A percentile compares a stretch with the other conserved stretches of the same genome.
Evolutionary conservation across 768 basidiomycete species (phyloP).

Genomic region (Butyriboletus loyo): DNA sequence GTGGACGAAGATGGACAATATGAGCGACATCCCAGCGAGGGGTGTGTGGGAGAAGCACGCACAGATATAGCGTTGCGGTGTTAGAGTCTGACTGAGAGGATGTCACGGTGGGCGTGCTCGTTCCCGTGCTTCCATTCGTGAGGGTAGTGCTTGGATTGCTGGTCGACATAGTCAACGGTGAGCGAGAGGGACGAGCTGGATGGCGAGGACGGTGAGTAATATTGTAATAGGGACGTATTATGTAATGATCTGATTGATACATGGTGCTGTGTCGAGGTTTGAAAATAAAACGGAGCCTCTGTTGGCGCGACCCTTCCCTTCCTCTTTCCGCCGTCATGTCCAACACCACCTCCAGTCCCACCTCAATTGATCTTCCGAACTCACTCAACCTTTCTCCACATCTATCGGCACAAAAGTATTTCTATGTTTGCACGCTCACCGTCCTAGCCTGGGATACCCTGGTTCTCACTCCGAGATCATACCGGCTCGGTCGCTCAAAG

Average conservation of each 20-base stretch:
- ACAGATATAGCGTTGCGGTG: slow-evolving; percentile 31
- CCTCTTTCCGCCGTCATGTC: slow-evolving; percentile 14
- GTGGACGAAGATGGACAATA: background rate
- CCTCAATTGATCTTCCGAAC: slow-evolving; percentile 42
- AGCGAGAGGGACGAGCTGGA: background rate
- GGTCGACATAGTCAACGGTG: slow-evolving; percentile 15
- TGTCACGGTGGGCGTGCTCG: slow-evolving; percentile 2
- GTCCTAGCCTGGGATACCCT: slow-evolving; percentile 89
- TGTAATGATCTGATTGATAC: slow-evolving; percentile 21
- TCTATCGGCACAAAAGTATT: slow-evolving; percentile 84
- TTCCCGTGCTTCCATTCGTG: background rate
- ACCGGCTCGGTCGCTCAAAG: slow-evolving; percentile 58
- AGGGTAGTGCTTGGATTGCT: background rate
- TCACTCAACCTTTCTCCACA: slow-evolving; percentile 76
- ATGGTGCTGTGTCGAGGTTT: slow-evolving; percentile 15
- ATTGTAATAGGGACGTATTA: slow-evolving; percentile 9
- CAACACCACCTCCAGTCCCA: background rate
- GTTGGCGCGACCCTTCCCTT: background rate
- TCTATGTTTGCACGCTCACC: slow-evolving; percentile 85
- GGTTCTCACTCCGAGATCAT: slow-evolving; percentile 77
- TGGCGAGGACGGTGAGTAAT: background rate
- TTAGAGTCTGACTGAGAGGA: slow-evolving; percentile 6
- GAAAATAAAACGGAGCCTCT: slow-evolving; percentile 6
- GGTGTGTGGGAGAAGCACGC: slow-evolving; percentile 13
- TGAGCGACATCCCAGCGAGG: slow-evolving; percentile 4